These are phyloP conservation scores for Helianthus tuberosus DNA, from an alignment of 129 eudicot genomes.

Conservation along the genomic window DNA sequence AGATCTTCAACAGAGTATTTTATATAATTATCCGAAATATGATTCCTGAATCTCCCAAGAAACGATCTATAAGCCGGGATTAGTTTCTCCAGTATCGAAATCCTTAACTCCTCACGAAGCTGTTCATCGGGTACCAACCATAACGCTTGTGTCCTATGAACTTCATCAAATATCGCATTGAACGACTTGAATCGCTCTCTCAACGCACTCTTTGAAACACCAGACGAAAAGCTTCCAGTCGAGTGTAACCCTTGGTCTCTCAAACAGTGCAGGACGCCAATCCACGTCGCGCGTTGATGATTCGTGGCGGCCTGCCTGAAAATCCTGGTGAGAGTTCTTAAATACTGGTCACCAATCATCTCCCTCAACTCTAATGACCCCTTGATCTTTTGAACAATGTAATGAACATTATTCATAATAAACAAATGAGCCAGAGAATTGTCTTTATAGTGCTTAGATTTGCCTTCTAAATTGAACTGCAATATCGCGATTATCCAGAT, in stretches of 20 bases:
- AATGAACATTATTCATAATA: conserved; percentile 79
- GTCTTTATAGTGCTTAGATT: conserved; percentile 68
- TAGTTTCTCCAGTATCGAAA: conserved; percentile 61
- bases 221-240: conserved; percentile 65
- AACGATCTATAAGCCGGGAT: conserved; percentile 72
- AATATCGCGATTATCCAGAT: conserved; percentile 63
- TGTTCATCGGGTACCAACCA: conserved; percentile 77
- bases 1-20: conserved; percentile 78
- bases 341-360: conserved; percentile 67
- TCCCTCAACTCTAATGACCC: conserved; percentile 63
- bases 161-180: conserved; percentile 71
- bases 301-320: conserved; percentile 53
- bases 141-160: conserved; percentile 66
- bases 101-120: conserved; percentile 64
- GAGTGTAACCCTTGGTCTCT: conserved; percentile 69
- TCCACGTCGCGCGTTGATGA: conserved; percentile 78
- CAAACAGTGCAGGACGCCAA: conserved; percentile 62
- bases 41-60: conserved; percentile 68
- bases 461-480: conserved; percentile 64
- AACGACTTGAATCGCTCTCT: conserved; percentile 75
- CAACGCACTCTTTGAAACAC: conserved; percentile 64
- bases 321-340: conserved; percentile 60
- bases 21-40: conserved; percentile 66
- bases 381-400: conserved; percentile 68
- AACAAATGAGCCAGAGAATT: conserved; percentile 64